Evolutionary conservation across 108 stramenopile genomes (phyloP).

Genomic region (Discostella stelligeroides): DNA sequence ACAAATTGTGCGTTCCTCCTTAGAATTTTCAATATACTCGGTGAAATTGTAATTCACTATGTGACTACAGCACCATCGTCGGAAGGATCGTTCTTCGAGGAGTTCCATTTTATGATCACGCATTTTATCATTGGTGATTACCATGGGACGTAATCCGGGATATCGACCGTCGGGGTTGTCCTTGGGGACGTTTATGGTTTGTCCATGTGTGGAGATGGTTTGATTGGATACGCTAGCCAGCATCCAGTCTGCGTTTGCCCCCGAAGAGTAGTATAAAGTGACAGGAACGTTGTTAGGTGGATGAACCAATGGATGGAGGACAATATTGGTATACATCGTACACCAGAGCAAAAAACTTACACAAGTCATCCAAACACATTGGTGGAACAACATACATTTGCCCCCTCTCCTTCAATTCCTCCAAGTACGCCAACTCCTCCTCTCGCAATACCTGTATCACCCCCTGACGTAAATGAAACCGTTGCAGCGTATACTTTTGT

Average conservation of each 20-base stretch:
- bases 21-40: slow-evolving; percentile 28
- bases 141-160: slow-evolving; percentile 51
- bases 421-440: slow-evolving; percentile 40
- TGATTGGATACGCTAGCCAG: slow-evolving; percentile 56
- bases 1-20: slow-evolving; percentile 42
- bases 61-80: slow-evolving; percentile 52
- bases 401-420: slow-evolving; percentile 44
- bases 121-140: slow-evolving; percentile 55
- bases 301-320: neutral
- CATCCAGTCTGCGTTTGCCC: slow-evolving; percentile 42
- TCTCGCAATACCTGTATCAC: slow-evolving; percentile 47
- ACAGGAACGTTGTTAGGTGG: neutral
- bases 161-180: slow-evolving; percentile 45
- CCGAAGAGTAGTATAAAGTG: neutral
- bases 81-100: slow-evolving; percentile 50
- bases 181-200: slow-evolving; percentile 38
- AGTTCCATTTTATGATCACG: slow-evolving; percentile 53
- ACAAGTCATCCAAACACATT: slow-evolving; percentile 51
- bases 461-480: slow-evolving; percentile 50
- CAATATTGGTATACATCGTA: neutral
- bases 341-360: slow-evolving; percentile 2
- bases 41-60: slow-evolving; percentile 57
- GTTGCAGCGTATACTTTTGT: slow-evolving; percentile 47
- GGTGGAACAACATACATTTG: slow-evolving; percentile 66
- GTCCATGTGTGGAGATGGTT: slow-evolving; percentile 34